These are phyloP conservation scores for Dactylellina drechsleri DNA, from an alignment of 2,329 filamentous ascomycete genomes.

Conservation along the genomic window DNA sequence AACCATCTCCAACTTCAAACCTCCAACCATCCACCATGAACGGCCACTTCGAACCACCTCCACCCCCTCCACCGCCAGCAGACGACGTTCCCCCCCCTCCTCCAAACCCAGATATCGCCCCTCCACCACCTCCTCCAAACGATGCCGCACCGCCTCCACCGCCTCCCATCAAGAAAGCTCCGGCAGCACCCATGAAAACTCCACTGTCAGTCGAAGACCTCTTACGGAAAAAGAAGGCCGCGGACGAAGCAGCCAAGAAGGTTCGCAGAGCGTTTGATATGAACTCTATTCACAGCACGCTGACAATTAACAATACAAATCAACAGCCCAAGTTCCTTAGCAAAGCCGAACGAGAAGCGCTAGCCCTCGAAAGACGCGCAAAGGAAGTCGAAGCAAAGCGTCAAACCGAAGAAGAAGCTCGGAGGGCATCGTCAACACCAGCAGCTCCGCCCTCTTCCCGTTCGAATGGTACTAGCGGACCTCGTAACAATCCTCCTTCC, in stretches of 20 bases:
- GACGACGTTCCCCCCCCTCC: slow-evolving; percentile 61
- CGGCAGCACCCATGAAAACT: slow-evolving; percentile 64
- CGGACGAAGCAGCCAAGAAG: slow-evolving; percentile 83
- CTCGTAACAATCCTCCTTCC: slow-evolving; percentile 47
- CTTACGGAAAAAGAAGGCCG: slow-evolving; percentile 83
- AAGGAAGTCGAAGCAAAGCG: slow-evolving; percentile 75
- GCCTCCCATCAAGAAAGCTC: slow-evolving; percentile 62
- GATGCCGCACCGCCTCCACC: slow-evolving; percentile 58
- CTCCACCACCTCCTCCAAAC: slow-evolving; percentile 60
- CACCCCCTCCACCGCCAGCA: slow-evolving; percentile 63
- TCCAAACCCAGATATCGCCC: slow-evolving; percentile 62
- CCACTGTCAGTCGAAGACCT: slow-evolving; percentile 84
- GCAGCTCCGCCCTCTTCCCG: slow-evolving; percentile 46
- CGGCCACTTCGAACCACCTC: slow-evolving; percentile 57
- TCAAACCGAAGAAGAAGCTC: slow-evolving; percentile 62
- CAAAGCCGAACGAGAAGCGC: slow-evolving; percentile 80
- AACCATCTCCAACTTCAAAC: slow-evolving; percentile 19
- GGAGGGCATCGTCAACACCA: slow-evolving; percentile 33
- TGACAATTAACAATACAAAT: slow-evolving; percentile 54
- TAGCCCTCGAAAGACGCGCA: slow-evolving; percentile 79
- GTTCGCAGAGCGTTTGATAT: slow-evolving; percentile 62
- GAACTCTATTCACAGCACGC: slow-evolving; percentile 46
- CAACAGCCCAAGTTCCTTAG: slow-evolving; percentile 80
- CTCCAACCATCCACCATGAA: slow-evolving; percentile 56
- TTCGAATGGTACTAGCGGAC: slow-evolving; percentile 56